A percentile compares a stretch with the other conserved stretches of the same genome.
Evolutionary conservation across 441 rosid species (phyloP).

Genomic region (Breynia disticha): DNA sequence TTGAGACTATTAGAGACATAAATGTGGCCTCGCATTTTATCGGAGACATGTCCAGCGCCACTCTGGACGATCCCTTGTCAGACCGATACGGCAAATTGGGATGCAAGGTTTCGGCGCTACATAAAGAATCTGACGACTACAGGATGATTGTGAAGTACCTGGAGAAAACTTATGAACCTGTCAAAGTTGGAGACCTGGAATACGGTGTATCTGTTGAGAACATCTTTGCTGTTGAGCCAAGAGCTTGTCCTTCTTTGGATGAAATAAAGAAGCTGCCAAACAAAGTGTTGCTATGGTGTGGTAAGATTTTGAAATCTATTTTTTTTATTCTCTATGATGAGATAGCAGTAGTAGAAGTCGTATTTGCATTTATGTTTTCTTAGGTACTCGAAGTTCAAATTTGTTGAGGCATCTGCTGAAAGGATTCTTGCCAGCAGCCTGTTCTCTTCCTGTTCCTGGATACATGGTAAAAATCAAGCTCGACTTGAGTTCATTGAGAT

Average conservation of each 20-base stretch:
- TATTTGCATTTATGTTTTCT: not conserved
- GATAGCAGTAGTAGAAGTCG: too few species aligned
- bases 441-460: conserved; percentile 67
- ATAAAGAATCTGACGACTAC: conserved; percentile 59
- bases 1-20: conserved; percentile 58
- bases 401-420: conserved; percentile 56
- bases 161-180: conserved; percentile 64
- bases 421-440: conserved; percentile 62
- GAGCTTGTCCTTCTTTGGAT: conserved; percentile 45
- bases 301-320: conserved; percentile 24
- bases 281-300: conserved; percentile 76
- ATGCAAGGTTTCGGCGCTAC: conserved; percentile 45
- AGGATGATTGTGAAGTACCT: conserved; percentile 60
- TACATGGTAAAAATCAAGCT: conserved; percentile 43
- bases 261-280: conserved; percentile 57
- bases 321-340: not conserved
- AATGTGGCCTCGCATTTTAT: conserved; percentile 59
- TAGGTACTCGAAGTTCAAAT: conserved; percentile 67
- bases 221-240: conserved; percentile 44
- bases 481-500: too few species aligned
- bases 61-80: conserved; percentile 64
- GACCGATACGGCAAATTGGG: conserved; percentile 46
- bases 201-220: conserved; percentile 56
- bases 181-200: conserved; percentile 56
- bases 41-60: conserved; percentile 57